Evolutionary conservation across 352 stramenopile genomes (phyloP).

Genomic region (Phytophthora megakarya): DNA sequence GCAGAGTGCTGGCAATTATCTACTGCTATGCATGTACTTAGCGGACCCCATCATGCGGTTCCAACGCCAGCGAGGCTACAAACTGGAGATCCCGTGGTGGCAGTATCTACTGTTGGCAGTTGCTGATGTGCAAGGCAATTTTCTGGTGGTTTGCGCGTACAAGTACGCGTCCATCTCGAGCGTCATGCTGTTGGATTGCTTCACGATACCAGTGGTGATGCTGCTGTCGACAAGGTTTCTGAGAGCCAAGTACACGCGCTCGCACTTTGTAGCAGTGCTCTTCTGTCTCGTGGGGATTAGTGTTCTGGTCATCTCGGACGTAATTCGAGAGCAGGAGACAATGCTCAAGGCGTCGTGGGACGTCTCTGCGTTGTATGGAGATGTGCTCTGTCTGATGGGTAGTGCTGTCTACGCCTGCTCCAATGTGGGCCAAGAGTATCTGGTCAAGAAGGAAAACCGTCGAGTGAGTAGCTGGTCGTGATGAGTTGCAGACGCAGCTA

Average conservation of each 20-base stretch:
- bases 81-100: slow-evolving; percentile 77
- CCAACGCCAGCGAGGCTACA: slow-evolving; percentile 48
- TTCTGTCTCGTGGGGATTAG: slow-evolving; percentile 88
- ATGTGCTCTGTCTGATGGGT: slow-evolving; percentile 91
- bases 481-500: neutral
- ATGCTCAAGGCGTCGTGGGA: slow-evolving; percentile 38
- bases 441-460: slow-evolving; percentile 85
- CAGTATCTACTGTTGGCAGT: slow-evolving; percentile 92
- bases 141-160: slow-evolving; percentile 94
- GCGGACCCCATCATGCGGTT: slow-evolving; percentile 50
- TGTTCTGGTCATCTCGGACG: slow-evolving; percentile 87
- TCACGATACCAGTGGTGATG: slow-evolving; percentile 96
- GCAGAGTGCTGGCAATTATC: slow-evolving; percentile 75
- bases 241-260: slow-evolving; percentile 69
- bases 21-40: slow-evolving; percentile 68
- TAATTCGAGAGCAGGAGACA: slow-evolving; percentile 48
- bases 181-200: slow-evolving; percentile 95
- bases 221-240: slow-evolving; percentile 92
- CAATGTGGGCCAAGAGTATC: slow-evolving; percentile 92
- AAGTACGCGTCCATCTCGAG: slow-evolving; percentile 96
- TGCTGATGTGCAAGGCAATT: slow-evolving; percentile 96
- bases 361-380: slow-evolving; percentile 79
- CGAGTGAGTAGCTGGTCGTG: slow-evolving; percentile 30
- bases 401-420: slow-evolving; percentile 91
- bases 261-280: slow-evolving; percentile 77